Evolutionary conservation across 805 yeast species (phyloP).

Genomic region (Yarrowia sp.): DNA sequence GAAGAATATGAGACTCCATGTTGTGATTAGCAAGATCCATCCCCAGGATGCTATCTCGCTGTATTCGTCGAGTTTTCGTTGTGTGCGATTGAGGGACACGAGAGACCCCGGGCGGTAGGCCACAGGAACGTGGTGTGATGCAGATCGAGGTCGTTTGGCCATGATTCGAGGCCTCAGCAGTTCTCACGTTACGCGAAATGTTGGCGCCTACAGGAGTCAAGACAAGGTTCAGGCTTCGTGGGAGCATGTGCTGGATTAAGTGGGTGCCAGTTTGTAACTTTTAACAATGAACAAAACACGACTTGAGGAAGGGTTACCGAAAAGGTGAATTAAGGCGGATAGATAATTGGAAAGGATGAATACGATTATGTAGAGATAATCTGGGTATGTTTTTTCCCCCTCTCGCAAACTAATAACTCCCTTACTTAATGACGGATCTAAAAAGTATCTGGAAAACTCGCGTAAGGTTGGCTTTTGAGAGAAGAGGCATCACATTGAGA

Average conservation of each 20-base stretch:
- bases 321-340: background rate
- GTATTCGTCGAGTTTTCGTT: constrained; percentile 6
- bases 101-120: background rate
- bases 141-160: constrained; percentile 23
- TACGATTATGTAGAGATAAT: too few relatives aligned
- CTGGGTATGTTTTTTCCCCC: too few relatives aligned
- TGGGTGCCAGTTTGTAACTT: background rate
- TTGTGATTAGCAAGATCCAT: constrained; percentile 5
- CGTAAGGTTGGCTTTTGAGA: background rate
- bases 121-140: constrained; percentile 21
- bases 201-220: background rate
- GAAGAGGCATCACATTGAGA: background rate
- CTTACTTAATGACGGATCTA: too few relatives aligned
- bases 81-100: constrained; percentile 9
- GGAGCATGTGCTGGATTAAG: background rate
- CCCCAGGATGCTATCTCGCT: constrained; percentile 25
- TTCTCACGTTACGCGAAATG: constrained; percentile 9
- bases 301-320: background rate
- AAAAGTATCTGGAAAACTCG: too few relatives aligned
- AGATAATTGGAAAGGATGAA: background rate
- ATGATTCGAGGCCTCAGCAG: background rate
- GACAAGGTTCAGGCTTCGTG: background rate
- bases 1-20: constrained; percentile 26
- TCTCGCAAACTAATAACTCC: too few relatives aligned
- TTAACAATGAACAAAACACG: background rate